A percentile compares a stretch with the other conserved stretches of the same genome.
Conservation (phyloP, 495 filamentous ascomycete genomes). For the Penicillium manginii region DNA sequence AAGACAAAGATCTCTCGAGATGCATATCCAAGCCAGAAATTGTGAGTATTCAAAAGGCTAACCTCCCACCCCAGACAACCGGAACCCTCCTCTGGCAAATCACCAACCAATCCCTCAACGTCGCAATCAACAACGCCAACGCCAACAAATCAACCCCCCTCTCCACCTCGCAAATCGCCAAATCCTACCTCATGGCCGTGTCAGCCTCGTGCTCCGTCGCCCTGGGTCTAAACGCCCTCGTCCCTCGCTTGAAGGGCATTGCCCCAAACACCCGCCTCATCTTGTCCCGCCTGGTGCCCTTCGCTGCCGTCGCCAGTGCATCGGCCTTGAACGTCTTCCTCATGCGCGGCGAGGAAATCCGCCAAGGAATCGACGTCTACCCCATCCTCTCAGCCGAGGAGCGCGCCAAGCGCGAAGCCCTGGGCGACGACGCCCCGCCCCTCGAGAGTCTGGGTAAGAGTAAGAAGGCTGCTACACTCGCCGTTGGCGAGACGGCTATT, state of each 20-base stretch:
- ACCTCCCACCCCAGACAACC: constrained; percentile 58
- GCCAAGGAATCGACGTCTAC: constrained; percentile 92
- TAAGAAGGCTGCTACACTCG: constrained; percentile 81
- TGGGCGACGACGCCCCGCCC: constrained; percentile 51
- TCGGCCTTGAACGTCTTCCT: constrained; percentile 93
- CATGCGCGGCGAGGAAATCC: constrained; percentile 96
- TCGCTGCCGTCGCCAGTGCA: constrained; percentile 89
- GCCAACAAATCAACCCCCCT: constrained; percentile 94
- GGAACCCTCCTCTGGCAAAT: constrained; percentile 96
- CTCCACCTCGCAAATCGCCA: constrained; percentile 73
- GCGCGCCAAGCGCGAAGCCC: constrained; percentile 54
- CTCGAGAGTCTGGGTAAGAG: constrained; percentile 78
- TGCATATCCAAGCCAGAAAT: too few relatives aligned
- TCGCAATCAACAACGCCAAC: constrained; percentile 95
- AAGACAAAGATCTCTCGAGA: background rate
- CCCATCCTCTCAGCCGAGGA: constrained; percentile 59
- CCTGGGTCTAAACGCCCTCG: constrained; percentile 85
- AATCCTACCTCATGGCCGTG: constrained; percentile 92
- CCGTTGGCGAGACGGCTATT: constrained; percentile 89
- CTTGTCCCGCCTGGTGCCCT: constrained; percentile 84
- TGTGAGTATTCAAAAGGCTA: too few relatives aligned
- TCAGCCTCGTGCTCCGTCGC: constrained; percentile 91
- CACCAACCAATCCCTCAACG: constrained; percentile 95
- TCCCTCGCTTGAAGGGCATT: constrained; percentile 79
- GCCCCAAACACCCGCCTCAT: constrained; percentile 73